Percentiles rank a stretch among this genome's conserved stretches.
Evolutionary conservation across 2,329 filamentous ascomycete species (phyloP).

Genomic region (Macrophomina phaseolina): DNA sequence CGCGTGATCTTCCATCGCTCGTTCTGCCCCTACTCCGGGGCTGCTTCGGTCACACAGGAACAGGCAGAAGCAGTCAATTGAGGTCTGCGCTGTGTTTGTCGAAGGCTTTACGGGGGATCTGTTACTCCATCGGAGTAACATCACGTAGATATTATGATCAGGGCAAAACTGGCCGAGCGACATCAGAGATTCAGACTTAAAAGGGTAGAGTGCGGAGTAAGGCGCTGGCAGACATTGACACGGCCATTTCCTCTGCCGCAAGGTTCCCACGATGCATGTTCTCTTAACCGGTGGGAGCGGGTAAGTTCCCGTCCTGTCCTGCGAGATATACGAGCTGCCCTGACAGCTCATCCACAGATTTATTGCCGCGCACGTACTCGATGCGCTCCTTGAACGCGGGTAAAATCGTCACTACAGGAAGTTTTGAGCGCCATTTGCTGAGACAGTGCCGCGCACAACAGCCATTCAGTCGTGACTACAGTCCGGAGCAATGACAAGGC

Average conservation of each 20-base stretch:
- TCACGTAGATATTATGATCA: background rate
- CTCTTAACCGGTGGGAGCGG: conserved; percentile 61
- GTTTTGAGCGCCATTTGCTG: background rate
- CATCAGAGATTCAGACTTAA: background rate
- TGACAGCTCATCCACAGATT: conserved; percentile 45
- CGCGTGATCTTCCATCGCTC: no score
- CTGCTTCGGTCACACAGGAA: no score
- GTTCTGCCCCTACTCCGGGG: no score
- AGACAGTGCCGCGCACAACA: conserved; percentile 32
- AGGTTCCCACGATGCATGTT: conserved; percentile 38
- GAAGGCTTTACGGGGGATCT: background rate
- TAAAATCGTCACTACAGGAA: conserved; percentile 31
- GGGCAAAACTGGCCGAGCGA: background rate
- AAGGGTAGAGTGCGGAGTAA: background rate
- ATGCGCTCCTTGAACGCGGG: conserved; percentile 61
- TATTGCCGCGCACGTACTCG: conserved; percentile 68
- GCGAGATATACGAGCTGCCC: no score
- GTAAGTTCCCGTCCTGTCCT: no score
- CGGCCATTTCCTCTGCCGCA: no score
- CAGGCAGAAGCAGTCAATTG: no score
- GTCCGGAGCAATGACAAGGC: conserved; percentile 68
- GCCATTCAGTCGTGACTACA: conserved; percentile 67
- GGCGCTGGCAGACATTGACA: no score
- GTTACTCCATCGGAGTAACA: background rate
- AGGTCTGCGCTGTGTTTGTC: no score